Evolutionary conservation across 768 basidiomycete genomes (phyloP), one percentile per base, ranked within the genome.

Genomic region (Suillus subaureus): DNA sequence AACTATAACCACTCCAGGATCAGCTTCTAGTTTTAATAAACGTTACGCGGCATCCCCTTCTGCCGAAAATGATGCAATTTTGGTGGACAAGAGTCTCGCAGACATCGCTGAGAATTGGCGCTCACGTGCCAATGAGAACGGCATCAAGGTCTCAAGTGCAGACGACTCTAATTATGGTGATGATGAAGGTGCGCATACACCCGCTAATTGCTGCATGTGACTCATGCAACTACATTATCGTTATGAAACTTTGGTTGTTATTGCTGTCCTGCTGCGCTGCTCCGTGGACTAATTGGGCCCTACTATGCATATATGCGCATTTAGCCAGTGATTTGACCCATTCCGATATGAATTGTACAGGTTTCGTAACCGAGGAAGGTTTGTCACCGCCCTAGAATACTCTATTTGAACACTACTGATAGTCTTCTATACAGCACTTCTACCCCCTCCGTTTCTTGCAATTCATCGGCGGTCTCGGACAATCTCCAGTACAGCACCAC

Each of bases 51-150:
- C 80, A 54, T 71, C 79, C 26, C 70, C 74, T 39, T 87, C 84
- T 21, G 85, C 82, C 15, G 84, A 84, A 70, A 80, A 81, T 45
- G 74, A 76, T 42, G 21, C 28, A 8, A 33, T 26, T 68, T 61
- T 73, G 54, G 83, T 83, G 69, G 80, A 82, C 68, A 78, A 76
- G 68, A 84, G 82, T 70, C 79, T 87, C 28, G 85, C 86, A 18
- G 87, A 89, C 73, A 83, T 87, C 45, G 84, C 88, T 6, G 82
- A 84, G 40, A 91, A 85, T 73, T 93, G 91, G 91, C 83, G 91
- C 64, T 87, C 84, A 37, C 81, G 90, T 60, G 89, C 90, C 61
- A 87, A 80, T 65, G 88, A 90, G 69, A 87, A 91, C 67, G 89
- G 89, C 51, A 91, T 91, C 66, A 89, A 84, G 74, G 88, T 90